phyloP scores from a whole-genome alignment of 768 basidiomycete species.

The Leccinum pellstonianum region DNA sequence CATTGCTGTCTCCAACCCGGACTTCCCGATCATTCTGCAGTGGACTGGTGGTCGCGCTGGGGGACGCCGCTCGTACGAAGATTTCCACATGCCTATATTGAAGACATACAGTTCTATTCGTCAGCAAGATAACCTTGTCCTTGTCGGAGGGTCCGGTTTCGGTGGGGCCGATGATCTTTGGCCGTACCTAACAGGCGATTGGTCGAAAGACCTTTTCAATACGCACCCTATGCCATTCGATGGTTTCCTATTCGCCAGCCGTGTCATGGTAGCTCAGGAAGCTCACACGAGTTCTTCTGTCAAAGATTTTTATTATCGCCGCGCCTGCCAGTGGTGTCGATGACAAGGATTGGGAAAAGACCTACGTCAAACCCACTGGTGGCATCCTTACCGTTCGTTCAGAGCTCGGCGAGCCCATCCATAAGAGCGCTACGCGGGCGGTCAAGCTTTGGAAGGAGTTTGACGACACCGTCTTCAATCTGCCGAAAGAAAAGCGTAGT shows the following conservation, averaged over 20 bases:
- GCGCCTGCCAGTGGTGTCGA: slow-evolving; percentile 75
- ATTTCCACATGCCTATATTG: slow-evolving; percentile 96
- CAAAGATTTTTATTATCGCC: slow-evolving; percentile 92
- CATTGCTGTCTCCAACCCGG: slow-evolving; percentile 90
- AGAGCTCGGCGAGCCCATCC: slow-evolving; percentile 97
- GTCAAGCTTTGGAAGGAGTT: slow-evolving; percentile 99
- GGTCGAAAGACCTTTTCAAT: slow-evolving; percentile 80
- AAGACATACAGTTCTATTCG: slow-evolving; percentile 89
- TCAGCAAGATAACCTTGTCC: slow-evolving; percentile 81
- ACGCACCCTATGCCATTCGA: slow-evolving; percentile 98
- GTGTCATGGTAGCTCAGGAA: slow-evolving; percentile 99
- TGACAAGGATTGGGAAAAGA: slow-evolving; percentile 90
- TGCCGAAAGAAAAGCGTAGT: slow-evolving; percentile 93
- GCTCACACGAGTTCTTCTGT: slow-evolving; percentile 93
- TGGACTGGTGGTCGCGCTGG: slow-evolving; percentile 99
- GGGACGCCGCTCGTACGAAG: slow-evolving; percentile 97
- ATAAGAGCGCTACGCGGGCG: slow-evolving; percentile 96
- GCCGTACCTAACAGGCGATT: slow-evolving; percentile 96
- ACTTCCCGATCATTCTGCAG: slow-evolving; percentile 96
- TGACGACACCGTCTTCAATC: slow-evolving; percentile 92
- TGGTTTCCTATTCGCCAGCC: slow-evolving; percentile 92
- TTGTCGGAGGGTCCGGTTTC: slow-evolving; percentile 94
- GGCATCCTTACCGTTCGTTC: slow-evolving; percentile 96
- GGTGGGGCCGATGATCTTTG: slow-evolving; percentile 93
- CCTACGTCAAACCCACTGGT: slow-evolving; percentile 91